phyloP scores from a whole-genome alignment of 1,139 yeast genomes.

The Pneumocystis jirovecii region DNA sequence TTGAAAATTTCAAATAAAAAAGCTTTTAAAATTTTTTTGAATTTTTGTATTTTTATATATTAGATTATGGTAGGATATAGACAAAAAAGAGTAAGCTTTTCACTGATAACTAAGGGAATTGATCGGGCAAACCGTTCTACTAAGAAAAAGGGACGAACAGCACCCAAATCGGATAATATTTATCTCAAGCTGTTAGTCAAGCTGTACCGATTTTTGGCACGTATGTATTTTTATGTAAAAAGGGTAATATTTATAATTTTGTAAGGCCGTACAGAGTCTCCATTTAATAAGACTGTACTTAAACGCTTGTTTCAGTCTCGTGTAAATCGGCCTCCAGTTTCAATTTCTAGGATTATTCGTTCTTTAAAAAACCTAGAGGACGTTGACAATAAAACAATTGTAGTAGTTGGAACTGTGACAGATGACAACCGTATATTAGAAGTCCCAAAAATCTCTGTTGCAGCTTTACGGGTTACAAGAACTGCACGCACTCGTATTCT shows the following conservation, averaged over 20 bases:
- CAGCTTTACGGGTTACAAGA: constrained; percentile 98
- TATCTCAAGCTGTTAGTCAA: constrained; percentile 95
- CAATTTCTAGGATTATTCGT: constrained; percentile 79
- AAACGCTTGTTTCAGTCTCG: constrained; percentile 90
- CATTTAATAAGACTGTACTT: constrained; percentile 96
- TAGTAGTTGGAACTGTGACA: constrained; percentile 98
- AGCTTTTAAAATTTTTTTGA: neutral
- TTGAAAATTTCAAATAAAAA: too few species aligned
- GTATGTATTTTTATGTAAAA: constrained; percentile 42
- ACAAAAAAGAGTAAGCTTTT: neutral
- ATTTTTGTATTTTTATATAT: neutral
- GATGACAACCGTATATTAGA: constrained; percentile 90
- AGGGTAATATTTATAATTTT: neutral
- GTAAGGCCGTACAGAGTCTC: constrained; percentile 63
- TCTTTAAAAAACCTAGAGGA: constrained; percentile 42
- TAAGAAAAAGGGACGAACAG: constrained; percentile 92
- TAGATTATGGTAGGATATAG: neutral
- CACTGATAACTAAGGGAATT: constrained; percentile 64
- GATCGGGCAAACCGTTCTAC: constrained; percentile 93
- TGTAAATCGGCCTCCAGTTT: constrained; percentile 99
- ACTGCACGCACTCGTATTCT: constrained; percentile 95
- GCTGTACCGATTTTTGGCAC: constrained; percentile 97
- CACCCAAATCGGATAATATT: constrained; percentile 99
- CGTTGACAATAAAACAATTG: constrained; percentile 84
- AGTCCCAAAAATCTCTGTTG: constrained; percentile 93